These are phyloP conservation scores for Carex kokanica DNA, from an alignment of 176 grass and related monocot genomes.

Conservation along the genomic window DNA sequence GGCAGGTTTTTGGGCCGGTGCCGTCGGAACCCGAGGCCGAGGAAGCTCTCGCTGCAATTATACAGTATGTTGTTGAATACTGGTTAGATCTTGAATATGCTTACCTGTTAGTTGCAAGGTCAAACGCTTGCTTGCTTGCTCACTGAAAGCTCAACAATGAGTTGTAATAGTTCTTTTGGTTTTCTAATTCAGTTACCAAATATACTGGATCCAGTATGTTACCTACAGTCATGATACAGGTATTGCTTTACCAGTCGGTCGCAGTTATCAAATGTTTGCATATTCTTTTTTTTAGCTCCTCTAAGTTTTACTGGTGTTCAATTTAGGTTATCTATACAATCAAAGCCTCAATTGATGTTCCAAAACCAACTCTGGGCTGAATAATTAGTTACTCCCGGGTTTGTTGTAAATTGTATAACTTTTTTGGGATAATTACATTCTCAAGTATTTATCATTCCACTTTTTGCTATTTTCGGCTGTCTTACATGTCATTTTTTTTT, in stretches of 20 bases:
- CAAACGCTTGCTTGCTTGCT: background rate
- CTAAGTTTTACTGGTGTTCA: background rate
- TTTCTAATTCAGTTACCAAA: background rate
- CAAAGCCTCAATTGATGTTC: background rate
- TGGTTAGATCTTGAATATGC: background rate
- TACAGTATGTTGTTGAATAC: conserved; percentile 14
- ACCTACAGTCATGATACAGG: background rate
- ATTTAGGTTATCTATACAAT: background rate
- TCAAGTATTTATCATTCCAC: background rate
- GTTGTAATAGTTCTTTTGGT: background rate
- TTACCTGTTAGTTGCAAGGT: background rate
- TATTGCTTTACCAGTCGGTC: background rate
- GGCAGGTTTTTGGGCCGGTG: conserved; percentile 8
- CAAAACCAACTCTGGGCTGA: background rate
- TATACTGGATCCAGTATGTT: background rate
- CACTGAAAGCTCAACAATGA: background rate
- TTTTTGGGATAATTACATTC: background rate
- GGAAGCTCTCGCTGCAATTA: conserved; percentile 4
- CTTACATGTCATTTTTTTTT: background rate
- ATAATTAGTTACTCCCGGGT: background rate
- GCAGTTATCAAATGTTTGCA: background rate
- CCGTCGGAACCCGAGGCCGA: conserved; percentile 12
- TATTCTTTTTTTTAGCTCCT: background rate
- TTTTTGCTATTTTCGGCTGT: background rate
- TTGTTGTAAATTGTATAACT: background rate